A percentile compares a stretch with the other conserved stretches of the same genome.
Conservation (phyloP, 768 basidiomycete species). For the Tylopilus plumbeoviolaceoides region DNA sequence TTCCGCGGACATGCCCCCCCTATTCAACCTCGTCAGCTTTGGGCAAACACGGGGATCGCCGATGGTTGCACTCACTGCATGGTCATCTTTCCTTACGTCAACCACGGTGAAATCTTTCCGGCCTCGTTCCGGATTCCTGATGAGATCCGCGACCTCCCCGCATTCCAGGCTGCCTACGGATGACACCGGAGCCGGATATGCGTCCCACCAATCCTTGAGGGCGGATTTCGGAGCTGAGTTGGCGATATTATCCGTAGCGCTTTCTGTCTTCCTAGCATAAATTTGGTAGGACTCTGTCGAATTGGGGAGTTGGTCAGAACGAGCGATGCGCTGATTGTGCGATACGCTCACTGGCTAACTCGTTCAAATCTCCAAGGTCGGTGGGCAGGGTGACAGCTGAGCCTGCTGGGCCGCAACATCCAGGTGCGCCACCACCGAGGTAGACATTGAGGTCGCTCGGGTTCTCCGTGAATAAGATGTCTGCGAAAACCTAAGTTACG, state of each 20-base stretch:
- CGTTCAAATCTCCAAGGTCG: conserved; percentile 36
- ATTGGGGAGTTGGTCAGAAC: not conserved
- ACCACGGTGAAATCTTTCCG: conserved; percentile 39
- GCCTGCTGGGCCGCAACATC: conserved; percentile 4
- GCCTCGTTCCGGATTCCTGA: conserved; percentile 11
- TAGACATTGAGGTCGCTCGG: conserved; percentile 41
- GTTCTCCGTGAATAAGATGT: conserved; percentile 38
- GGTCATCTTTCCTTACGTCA: conserved; percentile 48
- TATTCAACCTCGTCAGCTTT: conserved; percentile 16
- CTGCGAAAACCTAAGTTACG: conserved; percentile 24
- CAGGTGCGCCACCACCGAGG: conserved; percentile 9
- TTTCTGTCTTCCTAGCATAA: conserved; percentile 37
- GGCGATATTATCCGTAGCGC: not conserved
- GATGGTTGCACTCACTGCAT: conserved; percentile 34
- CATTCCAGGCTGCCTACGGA: conserved; percentile 28
- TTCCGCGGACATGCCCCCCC: conserved; percentile 54
- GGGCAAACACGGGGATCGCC: not conserved
- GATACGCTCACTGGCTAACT: conserved; percentile 39
- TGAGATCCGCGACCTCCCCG: conserved; percentile 36
- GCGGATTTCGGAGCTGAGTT: conserved; percentile 7
- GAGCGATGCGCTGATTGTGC: not conserved
- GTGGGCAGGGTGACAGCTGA: not conserved
- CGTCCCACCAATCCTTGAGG: conserved; percentile 51
- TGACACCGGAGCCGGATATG: conserved; percentile 40
- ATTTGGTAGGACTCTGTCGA: conserved; percentile 45